Percentiles rank a stretch among this genome's conserved stretches.
Evolutionary conservation across 73 alveolate genomes (phyloP).

Genomic region (Paramecium octaurelia): DNA sequence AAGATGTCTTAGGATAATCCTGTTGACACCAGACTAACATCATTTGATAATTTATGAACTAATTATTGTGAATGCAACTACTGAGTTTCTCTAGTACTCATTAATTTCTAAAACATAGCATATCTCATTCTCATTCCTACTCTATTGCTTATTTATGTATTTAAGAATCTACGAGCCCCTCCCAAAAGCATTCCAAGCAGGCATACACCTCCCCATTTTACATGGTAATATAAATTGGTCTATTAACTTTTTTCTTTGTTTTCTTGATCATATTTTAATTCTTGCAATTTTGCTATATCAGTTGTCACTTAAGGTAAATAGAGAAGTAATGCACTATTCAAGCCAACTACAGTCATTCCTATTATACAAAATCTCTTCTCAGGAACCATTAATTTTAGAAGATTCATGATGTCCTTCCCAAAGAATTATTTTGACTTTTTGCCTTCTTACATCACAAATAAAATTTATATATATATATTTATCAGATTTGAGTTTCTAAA

Average conservation of each 20-base stretch:
- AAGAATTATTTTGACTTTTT: neutral
- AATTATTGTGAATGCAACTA: conserved; percentile 32
- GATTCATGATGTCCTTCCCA: neutral
- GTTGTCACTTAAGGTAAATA: conserved; percentile 36
- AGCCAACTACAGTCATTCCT: neutral
- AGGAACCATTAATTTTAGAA: conserved; percentile 30
- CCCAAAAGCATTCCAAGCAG: neutral
- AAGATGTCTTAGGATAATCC: conserved; percentile 50
- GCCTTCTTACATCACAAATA: neutral
- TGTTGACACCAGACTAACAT: conserved; percentile 20
- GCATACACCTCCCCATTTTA: conserved; percentile 41
- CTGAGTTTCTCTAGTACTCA: conserved; percentile 19
- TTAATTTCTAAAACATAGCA: conserved; percentile 34
- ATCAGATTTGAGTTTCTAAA: neutral
- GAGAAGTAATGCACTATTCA: conserved; percentile 13
- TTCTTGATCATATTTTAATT: conserved; percentile 31
- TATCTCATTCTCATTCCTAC: conserved; percentile 52
- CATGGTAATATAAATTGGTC: neutral
- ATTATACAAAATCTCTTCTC: neutral
- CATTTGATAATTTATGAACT: conserved; percentile 52
- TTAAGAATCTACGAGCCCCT: conserved; percentile 41
- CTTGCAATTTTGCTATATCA: neutral
- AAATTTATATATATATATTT: neutral
- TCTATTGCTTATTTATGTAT: conserved; percentile 46
- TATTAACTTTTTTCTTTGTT: conserved; percentile 15